A percentile compares a stretch with the other conserved stretches of the same genome.
Conservation (phyloP, 2,329 filamentous ascomycete genomes). For the Nannizziopsis arthrosporioides region DNA sequence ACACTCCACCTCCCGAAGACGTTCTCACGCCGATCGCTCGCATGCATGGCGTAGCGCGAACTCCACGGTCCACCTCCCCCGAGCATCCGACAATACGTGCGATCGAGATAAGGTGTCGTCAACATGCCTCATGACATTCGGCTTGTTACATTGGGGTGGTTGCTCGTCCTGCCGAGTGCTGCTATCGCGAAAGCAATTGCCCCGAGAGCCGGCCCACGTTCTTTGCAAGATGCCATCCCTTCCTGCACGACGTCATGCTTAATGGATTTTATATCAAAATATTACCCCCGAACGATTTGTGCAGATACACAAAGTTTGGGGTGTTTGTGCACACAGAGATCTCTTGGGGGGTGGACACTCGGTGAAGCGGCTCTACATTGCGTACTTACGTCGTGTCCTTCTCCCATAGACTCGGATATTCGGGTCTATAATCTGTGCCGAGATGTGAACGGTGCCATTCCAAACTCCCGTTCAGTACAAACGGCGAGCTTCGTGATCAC, state of each 20-base stretch:
- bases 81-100: not conserved
- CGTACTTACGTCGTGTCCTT: conserved; percentile 47
- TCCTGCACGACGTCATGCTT: conserved; percentile 52
- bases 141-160: not conserved
- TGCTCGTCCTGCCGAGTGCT: conserved; percentile 4
- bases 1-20: not conserved
- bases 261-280: conserved; percentile 48
- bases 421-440: conserved; percentile 47
- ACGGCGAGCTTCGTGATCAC: conserved; percentile 13
- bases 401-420: conserved; percentile 34
- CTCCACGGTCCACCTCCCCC: not conserved
- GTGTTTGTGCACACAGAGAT: conserved; percentile 53
- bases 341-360: conserved; percentile 52
- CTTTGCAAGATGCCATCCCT: conserved; percentile 36
- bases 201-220: conserved; percentile 14
- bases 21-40: not conserved
- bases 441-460: conserved; percentile 39
- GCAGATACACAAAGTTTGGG: conserved; percentile 42
- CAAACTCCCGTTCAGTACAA: conserved; percentile 44
- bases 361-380: conserved; percentile 63
- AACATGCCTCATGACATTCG: conserved; percentile 1
- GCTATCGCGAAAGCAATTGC: conserved; percentile 15
- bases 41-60: not conserved
- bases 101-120: not conserved
- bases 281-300: conserved; percentile 45